These are phyloP conservation scores for Metschnikowia cerradonensis DNA, from an alignment of 805 yeast genomes.

Conservation along the genomic window DNA sequence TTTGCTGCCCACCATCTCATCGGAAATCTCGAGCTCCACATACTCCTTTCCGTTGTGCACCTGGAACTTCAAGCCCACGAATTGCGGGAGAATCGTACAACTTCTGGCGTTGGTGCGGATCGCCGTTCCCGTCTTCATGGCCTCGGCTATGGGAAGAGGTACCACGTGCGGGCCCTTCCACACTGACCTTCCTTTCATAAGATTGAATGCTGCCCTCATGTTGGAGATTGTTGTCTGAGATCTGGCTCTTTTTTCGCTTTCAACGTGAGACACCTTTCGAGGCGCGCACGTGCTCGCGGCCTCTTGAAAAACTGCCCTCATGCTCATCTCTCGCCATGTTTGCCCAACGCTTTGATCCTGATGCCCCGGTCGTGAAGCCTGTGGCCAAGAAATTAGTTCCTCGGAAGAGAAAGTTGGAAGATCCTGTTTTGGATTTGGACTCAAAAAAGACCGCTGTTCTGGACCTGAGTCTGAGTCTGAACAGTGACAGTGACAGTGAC, in stretches of 20 bases:
- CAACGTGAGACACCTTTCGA: background rate
- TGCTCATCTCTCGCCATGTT: constrained; percentile 41
- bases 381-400: constrained; percentile 8
- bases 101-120: constrained; percentile 94
- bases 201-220: constrained; percentile 33
- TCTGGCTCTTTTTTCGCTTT: background rate
- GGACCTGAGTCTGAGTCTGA: background rate
- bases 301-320: constrained; percentile 4
- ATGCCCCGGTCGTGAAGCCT: constrained; percentile 18
- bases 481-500: too few species aligned
- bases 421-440: background rate
- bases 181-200: constrained; percentile 34
- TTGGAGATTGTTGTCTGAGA: background rate
- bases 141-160: constrained; percentile 88
- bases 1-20: constrained; percentile 95
- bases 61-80: constrained; percentile 91
- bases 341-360: constrained; percentile 62
- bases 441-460: background rate
- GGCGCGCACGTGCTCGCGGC: constrained; percentile 7
- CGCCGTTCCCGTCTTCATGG: constrained; percentile 74
- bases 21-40: constrained; percentile 79
- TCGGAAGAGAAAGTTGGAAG: constrained; percentile 18
- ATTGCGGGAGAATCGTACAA: constrained; percentile 92
- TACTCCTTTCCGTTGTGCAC: constrained; percentile 95
- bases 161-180: constrained; percentile 86